phyloP scores from a whole-genome alignment of 1,284 basidiomycete species.

The Malassezia japonica region DNA sequence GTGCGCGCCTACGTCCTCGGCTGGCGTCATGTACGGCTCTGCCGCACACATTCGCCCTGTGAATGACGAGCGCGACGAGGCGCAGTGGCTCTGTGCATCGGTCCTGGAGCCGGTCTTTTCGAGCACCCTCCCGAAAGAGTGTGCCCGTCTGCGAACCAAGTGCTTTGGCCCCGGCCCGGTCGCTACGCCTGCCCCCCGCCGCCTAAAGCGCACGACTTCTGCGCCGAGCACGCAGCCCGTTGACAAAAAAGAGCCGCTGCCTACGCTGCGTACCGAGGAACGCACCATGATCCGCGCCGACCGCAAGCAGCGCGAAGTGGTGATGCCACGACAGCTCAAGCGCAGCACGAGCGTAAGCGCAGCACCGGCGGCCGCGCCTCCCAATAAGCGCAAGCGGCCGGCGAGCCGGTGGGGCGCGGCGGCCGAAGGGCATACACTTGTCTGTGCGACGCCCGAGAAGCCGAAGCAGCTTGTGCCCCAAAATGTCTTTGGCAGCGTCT shows the following conservation, averaged over 20 bases:
- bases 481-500: not conserved
- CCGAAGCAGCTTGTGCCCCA: too few relatives aligned
- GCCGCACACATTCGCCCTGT: not conserved
- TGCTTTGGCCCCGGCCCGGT: constrained; percentile 29
- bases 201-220: constrained; percentile 2
- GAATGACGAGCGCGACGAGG: constrained; percentile 36
- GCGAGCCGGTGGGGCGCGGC: constrained; percentile 5
- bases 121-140: constrained; percentile 25
- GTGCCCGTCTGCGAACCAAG: constrained; percentile 29
- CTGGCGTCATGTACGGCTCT: not conserved
- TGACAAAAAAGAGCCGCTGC: not conserved
- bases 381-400: not conserved
- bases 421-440: constrained; percentile 4
- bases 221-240: not conserved
- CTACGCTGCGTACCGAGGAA: constrained; percentile 1
- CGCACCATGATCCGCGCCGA: constrained; percentile 4
- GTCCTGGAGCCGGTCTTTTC: constrained; percentile 34
- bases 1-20: not conserved
- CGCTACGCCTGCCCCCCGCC: not conserved
- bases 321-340: constrained; percentile 10
- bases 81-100: constrained; percentile 37
- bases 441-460: constrained; percentile 11
- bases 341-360: not conserved
- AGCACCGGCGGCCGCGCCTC: not conserved
- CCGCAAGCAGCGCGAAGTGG: constrained; percentile 8